Evolutionary conservation across 345 rosid genomes (phyloP).

Genomic region (Sapria himalayana): DNA sequence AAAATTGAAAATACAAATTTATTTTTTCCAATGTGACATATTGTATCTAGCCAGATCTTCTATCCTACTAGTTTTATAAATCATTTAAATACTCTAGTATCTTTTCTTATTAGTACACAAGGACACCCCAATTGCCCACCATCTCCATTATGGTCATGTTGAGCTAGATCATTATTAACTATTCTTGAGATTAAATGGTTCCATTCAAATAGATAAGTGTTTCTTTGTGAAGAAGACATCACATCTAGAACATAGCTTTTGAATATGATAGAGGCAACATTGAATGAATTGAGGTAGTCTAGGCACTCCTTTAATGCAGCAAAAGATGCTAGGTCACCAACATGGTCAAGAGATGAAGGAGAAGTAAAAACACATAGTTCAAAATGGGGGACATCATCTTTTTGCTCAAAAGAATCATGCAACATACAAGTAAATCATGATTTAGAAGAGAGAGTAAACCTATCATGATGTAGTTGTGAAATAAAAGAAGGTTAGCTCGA

Average conservation of each 20-base stretch:
- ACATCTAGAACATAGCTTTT: slow-evolving; percentile 23
- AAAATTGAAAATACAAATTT: too few relatives aligned
- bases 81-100: too few relatives aligned
- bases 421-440: slow-evolving; percentile 35
- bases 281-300: slow-evolving; percentile 5
- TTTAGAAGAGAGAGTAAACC: slow-evolving; percentile 16
- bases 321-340: slow-evolving; percentile 29
- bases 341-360: slow-evolving; percentile 28
- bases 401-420: slow-evolving; percentile 78
- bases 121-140: slow-evolving; percentile 42
- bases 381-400: slow-evolving; percentile 28
- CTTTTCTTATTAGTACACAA: too few relatives aligned
- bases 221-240: slow-evolving; percentile 63
- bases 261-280: slow-evolving; percentile 10
- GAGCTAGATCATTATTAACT: slow-evolving; percentile 10
- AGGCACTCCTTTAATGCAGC: slow-evolving; percentile 15
- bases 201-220: slow-evolving; percentile 47
- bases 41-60: too few relatives aligned
- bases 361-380: slow-evolving; percentile 25
- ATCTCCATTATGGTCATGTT: slow-evolving; percentile 36
- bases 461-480: slow-evolving; percentile 51
- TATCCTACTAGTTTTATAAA: too few relatives aligned
- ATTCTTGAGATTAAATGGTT: slow-evolving; percentile 38
- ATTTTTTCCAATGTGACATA: too few relatives aligned
- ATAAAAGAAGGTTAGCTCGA: slow-evolving; percentile 99